phyloP scores from a whole-genome alignment of 192 early-diverging fungal species.

The Linnemannia exigua region DNA sequence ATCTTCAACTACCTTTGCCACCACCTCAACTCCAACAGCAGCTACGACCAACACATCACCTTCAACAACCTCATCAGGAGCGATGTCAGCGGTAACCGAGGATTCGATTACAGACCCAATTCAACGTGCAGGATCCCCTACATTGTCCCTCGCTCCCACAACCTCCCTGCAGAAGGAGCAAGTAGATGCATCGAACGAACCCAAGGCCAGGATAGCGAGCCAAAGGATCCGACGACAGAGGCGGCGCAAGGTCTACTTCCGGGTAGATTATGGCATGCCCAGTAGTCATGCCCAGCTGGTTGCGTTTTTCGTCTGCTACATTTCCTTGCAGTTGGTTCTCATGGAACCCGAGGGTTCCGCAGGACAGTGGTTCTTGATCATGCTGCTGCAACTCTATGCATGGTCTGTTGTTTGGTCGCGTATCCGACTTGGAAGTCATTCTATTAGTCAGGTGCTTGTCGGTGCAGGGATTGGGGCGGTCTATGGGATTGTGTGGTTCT shows the following conservation, averaged over 20 bases:
- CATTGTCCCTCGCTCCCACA: constrained; percentile 35
- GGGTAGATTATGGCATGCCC: constrained; percentile 81
- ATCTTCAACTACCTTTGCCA: background rate
- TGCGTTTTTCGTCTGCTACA: constrained; percentile 73
- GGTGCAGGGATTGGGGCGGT: constrained; percentile 46
- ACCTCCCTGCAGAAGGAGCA: constrained; percentile 47
- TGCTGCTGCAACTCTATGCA: constrained; percentile 50
- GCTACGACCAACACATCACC: background rate
- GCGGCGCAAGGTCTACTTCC: constrained; percentile 41
- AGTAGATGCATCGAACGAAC: constrained; percentile 29
- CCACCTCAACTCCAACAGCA: background rate
- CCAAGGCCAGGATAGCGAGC: constrained; percentile 17
- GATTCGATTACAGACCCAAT: constrained; percentile 10
- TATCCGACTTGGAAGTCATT: constrained; percentile 53
- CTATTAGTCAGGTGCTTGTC: constrained; percentile 54
- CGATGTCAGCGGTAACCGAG: background rate
- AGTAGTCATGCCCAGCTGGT: constrained; percentile 78
- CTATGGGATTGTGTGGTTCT: constrained; percentile 54
- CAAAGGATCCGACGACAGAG: constrained; percentile 43
- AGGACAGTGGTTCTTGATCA: constrained; percentile 55
- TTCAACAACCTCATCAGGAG: background rate
- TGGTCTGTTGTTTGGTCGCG: constrained; percentile 60
- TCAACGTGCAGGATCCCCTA: constrained; percentile 20
- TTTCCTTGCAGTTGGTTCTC: constrained; percentile 52
- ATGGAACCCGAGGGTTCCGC: constrained; percentile 52